Evolutionary conservation across 2,329 filamentous ascomycete genomes (phyloP).

Genomic region (Trichoderma atrobrunneum): DNA sequence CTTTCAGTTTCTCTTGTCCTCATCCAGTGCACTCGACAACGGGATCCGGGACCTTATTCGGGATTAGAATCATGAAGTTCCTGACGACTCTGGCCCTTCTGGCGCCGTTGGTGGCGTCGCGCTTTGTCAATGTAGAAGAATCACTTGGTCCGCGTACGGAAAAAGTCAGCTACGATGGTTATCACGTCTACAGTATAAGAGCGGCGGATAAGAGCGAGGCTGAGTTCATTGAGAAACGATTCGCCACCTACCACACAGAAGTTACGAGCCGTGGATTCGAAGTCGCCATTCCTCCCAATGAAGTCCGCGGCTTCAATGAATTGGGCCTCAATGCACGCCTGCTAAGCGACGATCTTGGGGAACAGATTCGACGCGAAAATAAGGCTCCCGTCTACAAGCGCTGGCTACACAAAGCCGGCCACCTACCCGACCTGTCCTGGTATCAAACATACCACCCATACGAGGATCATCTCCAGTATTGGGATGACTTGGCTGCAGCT

Average conservation of each 20-base stretch:
- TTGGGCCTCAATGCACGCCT: neutral
- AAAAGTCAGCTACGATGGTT: constrained; percentile 4
- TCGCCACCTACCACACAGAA: neutral
- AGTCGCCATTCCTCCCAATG: neutral
- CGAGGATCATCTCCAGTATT: constrained; percentile 47
- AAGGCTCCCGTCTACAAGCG: neutral
- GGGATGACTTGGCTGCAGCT: constrained; percentile 41
- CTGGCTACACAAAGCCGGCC: neutral
- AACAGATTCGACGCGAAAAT: neutral
- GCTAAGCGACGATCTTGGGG: neutral
- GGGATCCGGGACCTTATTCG: neutral
- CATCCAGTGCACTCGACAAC: neutral
- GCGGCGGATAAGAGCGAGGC: neutral
- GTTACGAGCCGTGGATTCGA: neutral
- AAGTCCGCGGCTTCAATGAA: neutral
- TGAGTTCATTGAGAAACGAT: neutral
- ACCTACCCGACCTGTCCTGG: constrained; percentile 35
- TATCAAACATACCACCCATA: constrained; percentile 54
- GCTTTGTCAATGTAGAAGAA: neutral
- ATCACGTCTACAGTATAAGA: constrained; percentile 2
- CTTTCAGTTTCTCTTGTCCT: neutral
- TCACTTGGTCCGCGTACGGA: neutral
- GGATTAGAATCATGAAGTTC: neutral
- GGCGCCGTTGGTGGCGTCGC: neutral
- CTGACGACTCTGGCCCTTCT: neutral